Percentiles rank a stretch among this genome's conserved stretches.
Conservation (phyloP, 345 rosid species). For the Trapa bicornis region DNA sequence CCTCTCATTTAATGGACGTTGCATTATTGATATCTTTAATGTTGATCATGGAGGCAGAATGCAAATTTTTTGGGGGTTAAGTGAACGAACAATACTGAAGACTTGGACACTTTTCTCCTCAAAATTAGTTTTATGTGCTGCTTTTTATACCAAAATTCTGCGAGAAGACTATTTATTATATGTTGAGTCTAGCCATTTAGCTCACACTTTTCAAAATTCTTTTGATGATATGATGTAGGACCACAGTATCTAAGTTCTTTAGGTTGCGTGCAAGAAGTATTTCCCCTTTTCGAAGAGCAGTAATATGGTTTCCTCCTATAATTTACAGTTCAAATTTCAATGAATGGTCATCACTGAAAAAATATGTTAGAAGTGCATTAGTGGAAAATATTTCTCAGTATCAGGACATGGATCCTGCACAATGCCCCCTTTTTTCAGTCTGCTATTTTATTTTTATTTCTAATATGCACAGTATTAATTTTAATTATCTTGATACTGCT, state of each 20-base stretch:
- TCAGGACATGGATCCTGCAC: neutral
- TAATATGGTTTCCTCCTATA: neutral
- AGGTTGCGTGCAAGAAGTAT: neutral
- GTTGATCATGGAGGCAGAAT: neutral
- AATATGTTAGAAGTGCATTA: too few relatives aligned
- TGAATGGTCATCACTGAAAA: neutral
- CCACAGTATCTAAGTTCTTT: neutral
- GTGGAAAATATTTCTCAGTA: too few relatives aligned
- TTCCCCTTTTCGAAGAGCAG: neutral
- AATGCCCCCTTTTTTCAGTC: neutral
- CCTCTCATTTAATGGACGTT: neutral
- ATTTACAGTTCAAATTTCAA: neutral
- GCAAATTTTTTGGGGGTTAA: neutral
- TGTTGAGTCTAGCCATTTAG: neutral
- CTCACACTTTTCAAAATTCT: neutral
- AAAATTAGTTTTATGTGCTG: neutral
- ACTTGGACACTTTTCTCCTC: neutral
- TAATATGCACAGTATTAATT: neutral
- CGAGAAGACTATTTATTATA: neutral
- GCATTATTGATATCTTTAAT: neutral
- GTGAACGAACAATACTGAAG: neutral
- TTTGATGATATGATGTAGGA: neutral
- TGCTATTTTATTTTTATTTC: neutral
- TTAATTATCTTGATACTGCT: constrained; percentile 14
- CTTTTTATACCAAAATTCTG: neutral